A percentile compares a stretch with the other conserved stretches of the same genome.
Evolutionary conservation across 257 asterid genomes (phyloP).

Genomic region (Leptodermis oblonga): DNA sequence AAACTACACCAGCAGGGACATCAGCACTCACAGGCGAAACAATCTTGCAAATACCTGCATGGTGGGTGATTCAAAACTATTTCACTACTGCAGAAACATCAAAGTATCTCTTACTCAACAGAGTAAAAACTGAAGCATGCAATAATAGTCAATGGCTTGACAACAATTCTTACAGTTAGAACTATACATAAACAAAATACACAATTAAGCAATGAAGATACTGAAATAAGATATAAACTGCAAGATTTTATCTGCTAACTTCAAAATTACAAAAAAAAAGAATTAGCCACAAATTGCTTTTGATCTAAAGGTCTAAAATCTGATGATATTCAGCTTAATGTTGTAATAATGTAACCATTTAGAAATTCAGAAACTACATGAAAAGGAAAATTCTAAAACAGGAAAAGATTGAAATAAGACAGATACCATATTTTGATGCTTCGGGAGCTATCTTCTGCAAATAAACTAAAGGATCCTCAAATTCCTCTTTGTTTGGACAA

Average conservation of each 20-base stretch:
- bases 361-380: neutral
- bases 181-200: neutral
- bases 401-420: constrained; percentile 6
- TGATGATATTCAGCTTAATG: neutral
- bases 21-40: constrained; percentile 85
- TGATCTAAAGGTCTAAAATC: neutral
- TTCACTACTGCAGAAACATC: neutral
- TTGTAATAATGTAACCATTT: neutral
- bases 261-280: neutral
- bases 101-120: neutral
- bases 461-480: constrained; percentile 86
- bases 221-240: neutral
- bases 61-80: neutral
- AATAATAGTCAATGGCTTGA: neutral
- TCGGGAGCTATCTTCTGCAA: constrained; percentile 93
- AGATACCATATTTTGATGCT: constrained; percentile 86
- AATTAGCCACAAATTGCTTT: neutral
- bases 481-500: constrained; percentile 75
- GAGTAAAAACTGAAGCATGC: neutral
- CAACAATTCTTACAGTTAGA: neutral
- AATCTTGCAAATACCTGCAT: constrained; percentile 87
- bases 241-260: neutral
- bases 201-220: neutral
- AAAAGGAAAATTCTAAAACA: neutral
- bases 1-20: constrained; percentile 95